These are phyloP conservation scores for Geotrichum histeridarum DNA, from an alignment of 1,139 yeast genomes.

Conservation along the genomic window DNA sequence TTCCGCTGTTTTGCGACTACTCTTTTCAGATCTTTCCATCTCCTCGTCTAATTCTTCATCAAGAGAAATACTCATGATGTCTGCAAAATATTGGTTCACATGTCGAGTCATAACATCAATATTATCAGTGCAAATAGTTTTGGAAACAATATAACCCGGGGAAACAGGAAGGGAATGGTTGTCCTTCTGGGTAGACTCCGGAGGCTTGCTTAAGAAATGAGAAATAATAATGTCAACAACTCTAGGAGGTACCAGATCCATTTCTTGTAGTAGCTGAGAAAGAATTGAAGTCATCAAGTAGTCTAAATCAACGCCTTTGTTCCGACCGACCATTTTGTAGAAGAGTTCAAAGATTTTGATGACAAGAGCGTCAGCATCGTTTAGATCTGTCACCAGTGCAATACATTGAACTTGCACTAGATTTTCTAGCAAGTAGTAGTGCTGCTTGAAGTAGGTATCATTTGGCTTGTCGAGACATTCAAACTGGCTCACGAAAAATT, in stretches of 20 bases:
- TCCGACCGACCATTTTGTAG: slow-evolving; percentile 44
- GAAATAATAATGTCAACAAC: slow-evolving; percentile 60
- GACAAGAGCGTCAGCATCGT: slow-evolving; percentile 54
- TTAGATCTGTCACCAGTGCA: slow-evolving; percentile 70
- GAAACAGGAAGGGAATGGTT: slow-evolving; percentile 35
- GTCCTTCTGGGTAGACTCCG: slow-evolving; percentile 35
- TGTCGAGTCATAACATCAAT: slow-evolving; percentile 72
- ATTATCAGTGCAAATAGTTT: slow-evolving; percentile 64
- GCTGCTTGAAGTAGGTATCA: slow-evolving; percentile 62
- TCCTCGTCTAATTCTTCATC: slow-evolving; percentile 31
- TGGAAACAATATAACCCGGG: slow-evolving; percentile 64
- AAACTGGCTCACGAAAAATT: slow-evolving; percentile 55
- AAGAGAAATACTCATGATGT: slow-evolving; percentile 44
- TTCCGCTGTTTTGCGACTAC: background rate
- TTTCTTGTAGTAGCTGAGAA: slow-evolving; percentile 72
- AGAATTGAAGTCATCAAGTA: slow-evolving; percentile 63
- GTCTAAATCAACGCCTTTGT: slow-evolving; percentile 36
- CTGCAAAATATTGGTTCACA: slow-evolving; percentile 76
- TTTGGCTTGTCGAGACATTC: slow-evolving; percentile 53
- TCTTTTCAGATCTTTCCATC: slow-evolving; percentile 22
- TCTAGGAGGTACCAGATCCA: slow-evolving; percentile 58
- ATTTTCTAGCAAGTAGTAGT: slow-evolving; percentile 60
- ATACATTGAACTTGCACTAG: slow-evolving; percentile 77
- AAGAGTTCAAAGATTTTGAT: slow-evolving; percentile 56
- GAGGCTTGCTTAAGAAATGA: slow-evolving; percentile 44